Percentiles rank a stretch among this genome's conserved stretches.
phyloP scores from a whole-genome alignment of 2,329 filamentous ascomycete species.

The Reticulascus tulasneorum region DNA sequence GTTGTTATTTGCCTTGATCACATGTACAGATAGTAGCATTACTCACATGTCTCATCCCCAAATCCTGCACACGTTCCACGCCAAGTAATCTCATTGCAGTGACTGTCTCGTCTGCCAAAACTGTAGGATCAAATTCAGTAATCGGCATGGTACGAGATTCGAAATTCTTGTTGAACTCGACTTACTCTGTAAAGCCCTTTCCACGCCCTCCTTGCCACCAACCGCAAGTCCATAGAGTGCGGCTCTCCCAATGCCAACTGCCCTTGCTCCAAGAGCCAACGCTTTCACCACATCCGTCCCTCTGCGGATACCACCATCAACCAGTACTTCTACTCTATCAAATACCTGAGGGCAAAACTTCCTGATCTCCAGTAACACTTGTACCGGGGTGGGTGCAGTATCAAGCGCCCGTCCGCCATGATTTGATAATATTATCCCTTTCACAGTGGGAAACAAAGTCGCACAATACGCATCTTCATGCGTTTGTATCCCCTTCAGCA shows the following conservation, averaged over 20 bases:
- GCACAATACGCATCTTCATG: conserved; percentile 39
- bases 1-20: neutral
- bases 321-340: conserved; percentile 44
- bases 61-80: conserved; percentile 17
- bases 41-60: conserved; percentile 19
- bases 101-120: conserved; percentile 20
- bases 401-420: conserved; percentile 56
- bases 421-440: conserved; percentile 53
- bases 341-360: conserved; percentile 44
- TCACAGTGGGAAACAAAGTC: conserved; percentile 26
- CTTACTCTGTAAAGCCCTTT: conserved; percentile 53
- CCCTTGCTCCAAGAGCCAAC: conserved; percentile 47
- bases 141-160: neutral
- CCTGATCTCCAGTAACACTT: conserved; percentile 50
- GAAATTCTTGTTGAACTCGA: conserved; percentile 7
- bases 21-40: neutral
- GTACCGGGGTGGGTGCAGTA: conserved; percentile 14
- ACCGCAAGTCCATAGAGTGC: conserved; percentile 45
- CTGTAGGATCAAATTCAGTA: conserved; percentile 8
- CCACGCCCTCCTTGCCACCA: conserved; percentile 51
- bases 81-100: conserved; percentile 22
- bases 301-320: conserved; percentile 50
- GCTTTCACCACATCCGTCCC: conserved; percentile 53
- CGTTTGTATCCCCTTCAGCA: conserved; percentile 54
- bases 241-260: conserved; percentile 50